These are phyloP conservation scores for Candida maesae DNA, from an alignment of 805 yeast genomes.

Conservation along the genomic window DNA sequence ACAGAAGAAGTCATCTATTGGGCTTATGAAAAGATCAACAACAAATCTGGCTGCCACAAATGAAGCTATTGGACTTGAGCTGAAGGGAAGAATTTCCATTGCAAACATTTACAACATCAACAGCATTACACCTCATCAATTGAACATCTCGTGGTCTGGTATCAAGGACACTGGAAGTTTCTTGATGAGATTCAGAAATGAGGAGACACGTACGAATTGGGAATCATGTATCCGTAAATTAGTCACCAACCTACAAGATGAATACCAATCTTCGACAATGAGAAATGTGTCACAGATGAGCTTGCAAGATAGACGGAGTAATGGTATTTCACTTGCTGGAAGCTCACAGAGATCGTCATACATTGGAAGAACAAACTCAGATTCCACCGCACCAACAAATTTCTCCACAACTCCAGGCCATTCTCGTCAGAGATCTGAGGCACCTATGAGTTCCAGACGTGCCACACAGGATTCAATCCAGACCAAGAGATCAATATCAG, in stretches of 20 bases:
- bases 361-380: conserved; percentile 24
- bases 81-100: conserved; percentile 80
- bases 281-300: conserved; percentile 16
- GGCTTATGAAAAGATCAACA: conserved; percentile 38
- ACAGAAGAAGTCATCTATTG: conserved; percentile 45
- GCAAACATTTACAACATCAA: conserved; percentile 55
- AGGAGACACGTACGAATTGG: conserved; percentile 85
- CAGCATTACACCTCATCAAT: conserved; percentile 46
- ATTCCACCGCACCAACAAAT: conserved; percentile 13
- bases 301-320: conserved; percentile 26
- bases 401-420: conserved; percentile 17
- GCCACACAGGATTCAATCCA: conserved; percentile 27
- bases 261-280: conserved; percentile 13
- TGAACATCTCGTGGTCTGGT: conserved; percentile 79
- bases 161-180: conserved; percentile 84
- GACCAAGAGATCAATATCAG: conserved; percentile 36
- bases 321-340: conserved; percentile 22
- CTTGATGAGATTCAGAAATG: conserved; percentile 75
- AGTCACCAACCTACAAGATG: conserved; percentile 31
- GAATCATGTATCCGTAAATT: conserved; percentile 55
- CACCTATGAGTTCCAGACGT: conserved; percentile 18
- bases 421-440: conserved; percentile 28
- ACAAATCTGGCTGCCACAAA: conserved; percentile 17
- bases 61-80: conserved; percentile 43
- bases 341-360: conserved; percentile 26